Evolutionary conservation across 768 basidiomycete species (phyloP), one percentile per base, ranked within the genome.

Genomic region (Lyophyllum atratum): DNA sequence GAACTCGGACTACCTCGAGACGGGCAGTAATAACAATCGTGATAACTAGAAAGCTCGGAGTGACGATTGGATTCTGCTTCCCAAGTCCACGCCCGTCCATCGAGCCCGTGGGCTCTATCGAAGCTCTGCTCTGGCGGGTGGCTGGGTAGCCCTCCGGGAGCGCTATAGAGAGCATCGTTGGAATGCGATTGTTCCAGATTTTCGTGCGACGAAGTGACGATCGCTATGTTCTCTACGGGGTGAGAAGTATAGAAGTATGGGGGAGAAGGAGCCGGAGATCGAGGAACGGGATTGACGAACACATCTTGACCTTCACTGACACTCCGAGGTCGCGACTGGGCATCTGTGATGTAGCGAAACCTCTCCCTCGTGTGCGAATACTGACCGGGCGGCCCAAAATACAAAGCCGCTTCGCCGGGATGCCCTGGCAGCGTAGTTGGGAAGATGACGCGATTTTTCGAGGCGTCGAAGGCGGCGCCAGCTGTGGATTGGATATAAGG

Each of bases 151-250:
- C 66, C 68, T 43, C 68, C 69, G 37, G 73, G 66, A 40, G 74
- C 69, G 69, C 76, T 79, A 59, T 77, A 78, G 52, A 74, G 64
- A 15, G 74, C 59, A 51, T 74, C 71, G 58, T 75, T 76, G 46
- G 48, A 24, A 4, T 26, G 28, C 2, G 46, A 26, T 42, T n/a
- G 59, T 15, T 26, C 44, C 19, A 24, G 15, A 45, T 48, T n/a
- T 19, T 57, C 54, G 24, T 31, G 42, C 11, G 58, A 28, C 1
- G 46, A 6, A 72, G 72, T 43, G 64, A 67, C 34, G 69, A 73
- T 12, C 42, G 73, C 69, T 39, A 69, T 62, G 28, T 68, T 64
- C n/a, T 67, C 60, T 26, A 64, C 66, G 15, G 69, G 66, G 39
- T 64, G 33, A 53, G 64, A 55, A 60, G 67, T 69, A 49, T 77